Conservation (phyloP, 805 yeast genomes). For the Kazachstania africana region DNA sequence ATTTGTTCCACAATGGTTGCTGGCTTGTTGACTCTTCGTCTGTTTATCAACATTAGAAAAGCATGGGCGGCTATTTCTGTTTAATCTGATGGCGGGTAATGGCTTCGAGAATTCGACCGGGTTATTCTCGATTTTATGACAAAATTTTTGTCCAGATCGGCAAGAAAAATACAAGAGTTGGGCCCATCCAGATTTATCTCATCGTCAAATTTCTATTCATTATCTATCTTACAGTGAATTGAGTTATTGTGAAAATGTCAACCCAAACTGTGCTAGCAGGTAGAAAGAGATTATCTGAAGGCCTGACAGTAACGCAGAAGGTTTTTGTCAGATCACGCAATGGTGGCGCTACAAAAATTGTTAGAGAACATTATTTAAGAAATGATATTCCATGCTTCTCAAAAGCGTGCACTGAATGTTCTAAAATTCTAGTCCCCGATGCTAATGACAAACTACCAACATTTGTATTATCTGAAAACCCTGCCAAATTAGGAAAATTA, state of each 20-base stretch:
- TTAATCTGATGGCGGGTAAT: no score
- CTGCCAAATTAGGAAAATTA: slow-evolving; percentile 37
- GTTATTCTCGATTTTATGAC: no score
- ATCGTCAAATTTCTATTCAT: no score
- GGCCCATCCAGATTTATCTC: no score
- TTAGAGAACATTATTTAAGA: slow-evolving; percentile 87
- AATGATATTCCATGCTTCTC: slow-evolving; percentile 89
- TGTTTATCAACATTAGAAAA: no score
- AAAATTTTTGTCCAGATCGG: no score
- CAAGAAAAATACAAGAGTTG: no score
- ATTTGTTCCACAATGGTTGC: no score
- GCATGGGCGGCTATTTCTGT: no score
- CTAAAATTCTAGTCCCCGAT: slow-evolving; percentile 39
- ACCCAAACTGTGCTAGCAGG: slow-evolving; percentile 7
- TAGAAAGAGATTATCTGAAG: slow-evolving; percentile 38
- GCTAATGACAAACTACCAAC: slow-evolving; percentile 56
- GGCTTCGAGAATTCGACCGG: no score
- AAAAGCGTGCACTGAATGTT: slow-evolving; percentile 52
- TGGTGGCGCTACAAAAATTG: slow-evolving; percentile 79
- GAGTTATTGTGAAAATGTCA: slow-evolving; percentile 11
- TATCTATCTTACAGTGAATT: no score
- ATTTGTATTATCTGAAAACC: slow-evolving; percentile 53
- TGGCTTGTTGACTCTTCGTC: no score
- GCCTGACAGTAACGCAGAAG: slow-evolving; percentile 65
- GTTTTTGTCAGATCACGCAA: slow-evolving; percentile 85